These are phyloP conservation scores for Solanum ahanhuiri DNA, from an alignment of 257 asterid genomes.

Conservation along the genomic window DNA sequence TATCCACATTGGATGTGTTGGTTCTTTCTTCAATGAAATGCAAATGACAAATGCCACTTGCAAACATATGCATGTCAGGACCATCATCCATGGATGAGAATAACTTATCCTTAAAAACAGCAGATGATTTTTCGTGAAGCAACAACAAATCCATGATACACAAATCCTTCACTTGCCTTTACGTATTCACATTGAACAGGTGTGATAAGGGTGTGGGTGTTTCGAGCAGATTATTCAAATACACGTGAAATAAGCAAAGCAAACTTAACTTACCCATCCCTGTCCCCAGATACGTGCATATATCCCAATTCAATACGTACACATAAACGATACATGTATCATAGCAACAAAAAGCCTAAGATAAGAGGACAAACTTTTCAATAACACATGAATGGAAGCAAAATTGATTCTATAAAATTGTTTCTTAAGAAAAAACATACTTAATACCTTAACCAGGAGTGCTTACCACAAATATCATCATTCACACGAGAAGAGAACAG, in stretches of 20 bases:
- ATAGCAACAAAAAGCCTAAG: background rate
- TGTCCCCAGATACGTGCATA: background rate
- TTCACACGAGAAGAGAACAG: slow-evolving; percentile 81
- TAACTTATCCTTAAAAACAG: background rate
- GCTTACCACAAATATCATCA: slow-evolving; percentile 80
- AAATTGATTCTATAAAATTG: background rate
- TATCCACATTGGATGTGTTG: background rate
- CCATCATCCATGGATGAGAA: background rate
- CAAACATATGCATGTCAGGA: background rate
- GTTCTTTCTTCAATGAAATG: background rate
- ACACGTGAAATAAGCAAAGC: background rate
- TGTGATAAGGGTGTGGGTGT: background rate
- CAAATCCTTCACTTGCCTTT: background rate
- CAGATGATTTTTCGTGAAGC: background rate
- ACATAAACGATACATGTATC: background rate
- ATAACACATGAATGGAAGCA: background rate
- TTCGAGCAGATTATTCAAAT: background rate
- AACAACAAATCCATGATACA: background rate
- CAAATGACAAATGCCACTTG: background rate
- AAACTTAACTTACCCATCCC: background rate
- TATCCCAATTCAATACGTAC: background rate
- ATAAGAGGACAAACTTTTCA: background rate
- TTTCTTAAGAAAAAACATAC: background rate
- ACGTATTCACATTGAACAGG: background rate
- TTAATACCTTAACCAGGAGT: background rate